These are phyloP conservation scores for Cicer yamashitae DNA, from an alignment of 306 rosid species.

Conservation along the genomic window DNA sequence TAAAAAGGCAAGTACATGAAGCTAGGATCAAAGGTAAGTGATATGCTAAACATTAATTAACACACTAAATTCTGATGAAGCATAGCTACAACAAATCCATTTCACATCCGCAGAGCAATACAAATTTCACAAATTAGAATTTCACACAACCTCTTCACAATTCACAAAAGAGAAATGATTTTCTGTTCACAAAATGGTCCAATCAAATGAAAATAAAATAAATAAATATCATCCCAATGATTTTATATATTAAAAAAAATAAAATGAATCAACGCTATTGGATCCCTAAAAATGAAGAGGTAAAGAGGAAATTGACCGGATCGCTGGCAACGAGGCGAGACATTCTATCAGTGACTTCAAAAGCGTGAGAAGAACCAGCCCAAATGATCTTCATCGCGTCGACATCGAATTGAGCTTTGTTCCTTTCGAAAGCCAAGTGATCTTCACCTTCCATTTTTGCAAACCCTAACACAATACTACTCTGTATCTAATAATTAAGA, in stretches of 20 bases:
- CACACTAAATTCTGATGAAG: constrained; percentile 9
- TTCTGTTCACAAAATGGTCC: too few species aligned
- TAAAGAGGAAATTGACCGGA: constrained; percentile 55
- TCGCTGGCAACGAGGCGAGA: constrained; percentile 88
- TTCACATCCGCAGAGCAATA: constrained; percentile 5
- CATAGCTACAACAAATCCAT: constrained; percentile 31
- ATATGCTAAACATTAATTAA: constrained; percentile 3
- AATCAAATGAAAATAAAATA: neutral
- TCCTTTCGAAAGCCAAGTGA: constrained; percentile 77
- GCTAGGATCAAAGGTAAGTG: neutral
- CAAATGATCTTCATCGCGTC: constrained; percentile 90
- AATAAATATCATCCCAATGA: neutral
- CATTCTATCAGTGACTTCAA: constrained; percentile 78
- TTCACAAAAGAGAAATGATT: neutral
- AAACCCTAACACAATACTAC: neutral
- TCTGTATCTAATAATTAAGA: neutral
- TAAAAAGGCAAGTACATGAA: neutral
- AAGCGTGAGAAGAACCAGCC: constrained; percentile 78
- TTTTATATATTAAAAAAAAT: neutral
- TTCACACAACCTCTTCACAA: neutral
- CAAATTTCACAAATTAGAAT: neutral
- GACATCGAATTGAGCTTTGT: constrained; percentile 77
- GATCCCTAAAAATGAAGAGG: neutral
- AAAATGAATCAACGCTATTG: constrained; percentile 7
- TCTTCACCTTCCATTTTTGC: constrained; percentile 63